Base-by-base conservation (phyloP, 257 asterid genomes). In the Anisodus acutangulus region DNA sequence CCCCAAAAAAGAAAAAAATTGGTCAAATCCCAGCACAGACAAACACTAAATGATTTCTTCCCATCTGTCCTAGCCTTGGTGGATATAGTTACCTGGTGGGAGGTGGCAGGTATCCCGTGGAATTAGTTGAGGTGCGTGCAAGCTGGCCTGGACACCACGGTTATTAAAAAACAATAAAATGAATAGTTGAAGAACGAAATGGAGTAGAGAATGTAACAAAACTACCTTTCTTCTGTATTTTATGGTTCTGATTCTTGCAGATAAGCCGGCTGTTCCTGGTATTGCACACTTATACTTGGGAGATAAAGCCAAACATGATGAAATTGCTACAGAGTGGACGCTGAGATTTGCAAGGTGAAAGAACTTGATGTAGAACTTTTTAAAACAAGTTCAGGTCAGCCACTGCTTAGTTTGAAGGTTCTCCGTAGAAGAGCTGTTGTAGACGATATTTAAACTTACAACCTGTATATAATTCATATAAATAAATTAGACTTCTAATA, bases 281-380 rank as follows among this genome's bases (percentile, higher is more conserved):
- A 89, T 94, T 51, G 97, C 95, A 3, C 94, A 87, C 83, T 82
- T 93, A 78, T 94, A 93, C 92, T 88, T 93, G 88, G 89, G 89
- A 5, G 97, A 96, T 86, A 90, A 91, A 86, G 92, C 76, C 15
- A 95, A 90, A 86, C 99, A 96, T 35, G 98, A 96, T 53, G 92
- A 91, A 80, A 47, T 91, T 55, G 99, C 99, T 71, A 89, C 93
- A 10, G 93, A 96, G 87, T 94, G 99, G 98, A 94, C 97, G 26
- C 87, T 79, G 83, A 90, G 98, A 26, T 93, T 96, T 71, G 98
- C 99, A 45, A 92, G 88, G 89, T 94, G 87, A 87, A 58, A 63
- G 78, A 81, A 49, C 41, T 26, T 41, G 35, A 76, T 76, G 49
- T 22, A 26, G 81, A 53, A 26, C 43, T 51, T 7, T 26, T 31